Evolutionary conservation across 225 moss, liverwort and hornwort species (phyloP).

Genomic region (Physcomitrium patens): DNA sequence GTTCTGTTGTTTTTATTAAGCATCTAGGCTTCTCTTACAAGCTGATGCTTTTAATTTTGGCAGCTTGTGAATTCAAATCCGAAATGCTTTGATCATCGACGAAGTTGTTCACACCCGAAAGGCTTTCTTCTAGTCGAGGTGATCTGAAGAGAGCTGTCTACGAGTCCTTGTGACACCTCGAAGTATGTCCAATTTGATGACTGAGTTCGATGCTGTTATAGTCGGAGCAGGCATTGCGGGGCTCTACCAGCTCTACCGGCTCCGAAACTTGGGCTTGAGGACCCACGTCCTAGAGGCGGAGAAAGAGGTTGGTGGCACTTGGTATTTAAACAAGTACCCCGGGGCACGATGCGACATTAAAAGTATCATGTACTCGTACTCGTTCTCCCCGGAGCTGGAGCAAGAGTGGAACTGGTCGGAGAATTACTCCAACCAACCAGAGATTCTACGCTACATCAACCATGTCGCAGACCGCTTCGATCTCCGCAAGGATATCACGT

Average conservation of each 20-base stretch:
- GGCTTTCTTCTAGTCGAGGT: too few species aligned
- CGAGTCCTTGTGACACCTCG: too few species aligned
- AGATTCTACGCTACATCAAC: slow-evolving; percentile 45
- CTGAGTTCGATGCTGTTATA: slow-evolving; percentile 38
- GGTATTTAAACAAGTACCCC: slow-evolving; percentile 53
- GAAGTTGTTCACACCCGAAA: too few species aligned
- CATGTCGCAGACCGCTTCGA: slow-evolving; percentile 53
- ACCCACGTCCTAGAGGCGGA: slow-evolving; percentile 41
- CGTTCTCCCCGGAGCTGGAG: slow-evolving; percentile 44
- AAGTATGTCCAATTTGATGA: slow-evolving; percentile 24
- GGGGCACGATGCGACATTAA: slow-evolving; percentile 48
- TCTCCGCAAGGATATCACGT: slow-evolving; percentile 45
- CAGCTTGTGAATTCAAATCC: too few species aligned
- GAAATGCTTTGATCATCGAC: too few species aligned
- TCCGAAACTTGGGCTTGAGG: slow-evolving; percentile 27
- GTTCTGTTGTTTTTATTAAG: too few species aligned
- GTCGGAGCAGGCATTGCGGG: slow-evolving; percentile 41
- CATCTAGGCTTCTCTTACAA: too few species aligned
- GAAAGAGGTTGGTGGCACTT: slow-evolving; percentile 47
- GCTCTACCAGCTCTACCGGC: slow-evolving; percentile 44
- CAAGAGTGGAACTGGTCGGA: slow-evolving; percentile 61
- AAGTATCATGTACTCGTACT: slow-evolving; percentile 48
- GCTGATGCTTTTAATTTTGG: too few species aligned
- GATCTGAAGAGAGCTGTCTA: too few species aligned
- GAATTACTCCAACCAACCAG: slow-evolving; percentile 26